Evolutionary conservation across 306 rosid genomes (phyloP), one percentile per base, ranked within the genome.

Genomic region (Prunus kanzakura): DNA sequence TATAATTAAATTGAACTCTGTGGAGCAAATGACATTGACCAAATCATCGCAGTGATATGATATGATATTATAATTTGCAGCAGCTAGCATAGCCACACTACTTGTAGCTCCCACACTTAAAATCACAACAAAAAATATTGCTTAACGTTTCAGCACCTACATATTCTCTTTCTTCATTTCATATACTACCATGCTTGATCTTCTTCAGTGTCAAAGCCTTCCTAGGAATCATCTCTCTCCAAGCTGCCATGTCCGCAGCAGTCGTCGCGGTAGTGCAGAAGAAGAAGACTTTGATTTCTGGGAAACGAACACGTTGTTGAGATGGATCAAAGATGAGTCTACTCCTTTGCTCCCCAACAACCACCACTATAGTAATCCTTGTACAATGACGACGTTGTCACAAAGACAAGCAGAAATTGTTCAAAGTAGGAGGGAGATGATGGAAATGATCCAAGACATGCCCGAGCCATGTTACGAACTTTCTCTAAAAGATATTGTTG

Each of bases 401-500:
- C 29, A 84, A 29, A 81, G 72, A 61, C 71, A 76, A 68, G 84
- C 43, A 68, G 84, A 35, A 14, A 85, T 92, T 69, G 74, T 58
- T 52, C 85, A 92, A 19, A 74, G 88, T 32, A 87, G 86, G 77
- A 90, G 22, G 35, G 84, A 86, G 78, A 86, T 89, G 19, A 89
- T 88, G 95, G 79, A 84, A 68, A 85, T 68, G 88, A 41, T 88
- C 27, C 71, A 78, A 62, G 78, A 81, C 85, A 74, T 89, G 80
- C 80, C 93, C 0, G 93, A 91, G 73, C 87, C 87, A 11, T 68
- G 80, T 80, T 89, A 72, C 23, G 95, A 91, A 70, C 97, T 89
- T 61, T 89, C 95, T 82, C 82, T 91, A 29, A 90, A 85, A 76
- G 91, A 91, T 79, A 67, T 91, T 86, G 89, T 88, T 64, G 80